Base-by-base conservation (phyloP, 1,284 basidiomycete species). In the Coniferiporia sulphurascens region DNA sequence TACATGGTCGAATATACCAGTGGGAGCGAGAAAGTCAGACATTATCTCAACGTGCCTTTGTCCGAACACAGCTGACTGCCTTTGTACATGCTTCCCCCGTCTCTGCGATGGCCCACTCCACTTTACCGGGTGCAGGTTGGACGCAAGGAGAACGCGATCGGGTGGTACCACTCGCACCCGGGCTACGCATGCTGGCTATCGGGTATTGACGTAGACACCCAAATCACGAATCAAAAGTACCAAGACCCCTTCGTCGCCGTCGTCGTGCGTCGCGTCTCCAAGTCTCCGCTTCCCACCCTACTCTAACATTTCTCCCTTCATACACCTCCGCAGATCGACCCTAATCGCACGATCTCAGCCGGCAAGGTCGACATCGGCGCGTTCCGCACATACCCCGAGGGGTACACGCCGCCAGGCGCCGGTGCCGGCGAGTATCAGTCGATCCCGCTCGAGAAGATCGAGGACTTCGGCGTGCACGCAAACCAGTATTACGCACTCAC, bases 81-180 rank as follows among this genome's bases (percentile, higher is more conserved):
- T 35, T 50, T 54, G 36, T 55, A 52, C 13, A 27, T 9, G 35
- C 15, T 62, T 48, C n/a, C n/a, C 62, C 15, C 1, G 17, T 49
- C 52, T 55, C 17, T 46, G 17, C 13, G 15, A 51, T 32, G 22
- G 7, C 35, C 35, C 41, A 22, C 7, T 52, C 35, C 41, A 22
- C 7, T 52, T 7, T 22, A n/a, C 44, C 8, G n/a, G 19, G 34
- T 35, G 9, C 65, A 94, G 89, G 90, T 89, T 12, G 87, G 86
- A 12, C 82, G 94, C 62, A 73, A 86, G 17, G 96, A 98, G 71
- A 87, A 97, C 67, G 87, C 89, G 4, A 89, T 98, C 60, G 96
- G 96, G n/a, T 99, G 96, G 96, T 99, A 99, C 71, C 96, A 99
- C 71, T 97, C 94, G 49, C 95, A 98, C 75, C 95, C 95, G 2